Base-by-base conservation (phyloP, 352 stramenopile species). In the Phytophthora sp. region DNA sequence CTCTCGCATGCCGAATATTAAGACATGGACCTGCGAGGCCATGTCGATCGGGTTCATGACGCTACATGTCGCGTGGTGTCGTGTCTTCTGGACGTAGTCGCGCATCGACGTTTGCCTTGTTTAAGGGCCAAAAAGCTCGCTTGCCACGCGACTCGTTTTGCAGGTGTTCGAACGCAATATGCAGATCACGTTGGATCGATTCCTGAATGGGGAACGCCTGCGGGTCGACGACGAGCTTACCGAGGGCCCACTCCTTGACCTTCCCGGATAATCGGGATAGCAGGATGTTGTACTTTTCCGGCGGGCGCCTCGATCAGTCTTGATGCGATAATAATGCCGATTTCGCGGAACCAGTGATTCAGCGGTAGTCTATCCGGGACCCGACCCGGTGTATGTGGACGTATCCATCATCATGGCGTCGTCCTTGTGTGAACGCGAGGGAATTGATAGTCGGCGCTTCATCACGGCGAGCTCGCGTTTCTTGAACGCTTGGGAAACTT, bases 11-110 rank as follows among this genome's bases (percentile, higher is more conserved):
- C 45, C 35, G 30, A 59, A 53, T 1, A 71, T 33, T 21, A 71
- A 74, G 18, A 67, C 56, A 30, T 63, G 44, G 15, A 67, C 55
- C 21, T 66, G 54, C 13, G 51, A 63, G 0, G 45, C 39, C 44
- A 62, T 57, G 44, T 64, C 45, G 21, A 45, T 63, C 5, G 27
- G 50, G 1, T 50, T 44, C 15, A 44, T 67, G 20, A 52, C 6
- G 20, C 20, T 46, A n/a, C 39, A 46, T 12, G 39, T 24, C 6
- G 39, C n/a, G 15, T 24, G 39, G 24, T 46, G 39, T 26, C 39
- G 16, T 13, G 35, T 42, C 35, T 42, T 42, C 2, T 16, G 35
- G 35, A 42, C 35, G 11, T 21, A 42, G 35, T 42, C 35, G 3
- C 39, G 20, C 39, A 46, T 46, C 8, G 39, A 46, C 16, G 20